Conservation (phyloP, 176 grass and related monocot species). For the Zea mays region Zm-B73-REFERENCE-NAM-5.0 NC_050096.1:145872501-145873000, state of each 20-base stretch:
- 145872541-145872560: background rate
- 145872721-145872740: conserved; percentile 34
- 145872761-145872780: conserved; percentile 40
- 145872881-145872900: conserved; percentile 40
- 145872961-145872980: conserved; percentile 11
- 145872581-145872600: conserved; percentile 25
- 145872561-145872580: conserved; percentile 13
- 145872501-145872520: conserved; percentile 39
- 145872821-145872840: conserved; percentile 15
- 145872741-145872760: conserved; percentile 34
- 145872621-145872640: conserved; percentile 36
- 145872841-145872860: conserved; percentile 4
- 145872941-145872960: background rate
- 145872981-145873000: background rate
- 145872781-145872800: conserved; percentile 33
- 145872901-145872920: conserved; percentile 29
- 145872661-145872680: conserved; percentile 43
- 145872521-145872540: conserved; percentile 21
- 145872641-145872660: conserved; percentile 36
- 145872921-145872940: background rate
- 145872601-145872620: conserved; percentile 46
- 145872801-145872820: conserved; percentile 20
- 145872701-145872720: conserved; percentile 30
- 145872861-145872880: conserved; percentile 35
- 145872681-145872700: conserved; percentile 50